Evolutionary conservation across 2,329 filamentous ascomycete genomes (phyloP), one percentile per base, ranked within the genome.

Genomic region (Fusarium sp.): DNA sequence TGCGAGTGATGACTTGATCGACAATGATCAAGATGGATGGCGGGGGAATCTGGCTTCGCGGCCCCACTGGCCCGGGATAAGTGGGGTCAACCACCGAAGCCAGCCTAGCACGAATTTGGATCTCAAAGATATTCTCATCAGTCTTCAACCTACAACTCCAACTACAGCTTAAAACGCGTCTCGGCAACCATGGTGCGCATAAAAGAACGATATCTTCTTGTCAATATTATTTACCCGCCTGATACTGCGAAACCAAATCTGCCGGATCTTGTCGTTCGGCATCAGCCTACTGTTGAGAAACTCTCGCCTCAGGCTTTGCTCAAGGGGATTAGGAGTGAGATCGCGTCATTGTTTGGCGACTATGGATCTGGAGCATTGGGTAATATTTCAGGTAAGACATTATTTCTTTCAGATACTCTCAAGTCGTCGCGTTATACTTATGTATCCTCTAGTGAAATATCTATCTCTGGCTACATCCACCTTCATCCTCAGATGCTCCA

Each of bases 161-260:
- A 22, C 33, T 24, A 2, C n/a, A 56, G 11, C 53, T 36, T 8
- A 14, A 46, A 14, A 46, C 35, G 12, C 46, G n/a, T 35, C 59
- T 53, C 40, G 17, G 11, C 55, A 33, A 72, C 38, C 57, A 98
- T 99, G 96, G 96, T 99, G 69, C 94, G 96, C 80, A 90, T 98
- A 76, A 99, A 99, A 84, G 93, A 98, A 83, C 92, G 96, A 78
- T 99, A 99, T 82, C 89, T 99, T 20, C 91, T 98, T n/a, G 90
- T 98, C 71, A 94, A 97, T 80, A 95, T 98, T 74, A 87, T 98
- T 55, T 98, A 98, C 79, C 94, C 95, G 0, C 87, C 91, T 8
- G 85, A 89, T 14, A 72, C 85, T 11, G 72, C 79, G 11, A 78
- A 81, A 66, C 58, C 80, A 36, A 81, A 83, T 75, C 76, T 87